Percentiles rank a stretch among this genome's conserved stretches.
phyloP scores from a whole-genome alignment of 2,329 filamentous ascomycete genomes.

The Emericellopsis cladophorae region DNA sequence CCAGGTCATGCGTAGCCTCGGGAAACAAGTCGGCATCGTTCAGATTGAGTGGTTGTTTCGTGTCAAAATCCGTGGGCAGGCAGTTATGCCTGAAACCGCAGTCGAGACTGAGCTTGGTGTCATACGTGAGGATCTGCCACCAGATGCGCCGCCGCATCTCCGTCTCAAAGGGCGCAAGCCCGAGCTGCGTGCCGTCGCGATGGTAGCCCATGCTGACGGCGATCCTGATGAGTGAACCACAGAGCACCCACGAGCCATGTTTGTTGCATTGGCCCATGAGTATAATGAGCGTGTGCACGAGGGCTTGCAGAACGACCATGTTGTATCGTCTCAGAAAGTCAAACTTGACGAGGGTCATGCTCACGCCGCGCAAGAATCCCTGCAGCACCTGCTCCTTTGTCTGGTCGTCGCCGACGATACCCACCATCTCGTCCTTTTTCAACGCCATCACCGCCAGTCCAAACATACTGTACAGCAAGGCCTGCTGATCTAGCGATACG shows the following conservation, averaged over 20 bases:
- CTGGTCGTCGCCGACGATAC: constrained; percentile 28
- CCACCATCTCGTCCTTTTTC: constrained; percentile 38
- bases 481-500: constrained; percentile 46
- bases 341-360: constrained; percentile 32
- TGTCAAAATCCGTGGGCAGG: constrained; percentile 39
- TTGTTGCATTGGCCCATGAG: constrained; percentile 43
- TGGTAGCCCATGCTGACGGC: constrained; percentile 57
- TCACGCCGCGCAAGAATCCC: constrained; percentile 37
- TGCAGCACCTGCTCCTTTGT: constrained; percentile 32
- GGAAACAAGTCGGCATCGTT: constrained; percentile 46
- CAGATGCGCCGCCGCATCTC: constrained; percentile 55
- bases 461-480: constrained; percentile 54
- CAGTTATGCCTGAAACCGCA: constrained; percentile 42
- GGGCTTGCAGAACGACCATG: constrained; percentile 43
- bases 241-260: constrained; percentile 47
- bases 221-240: constrained; percentile 47
- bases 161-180: constrained; percentile 47
- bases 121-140: constrained; percentile 50
- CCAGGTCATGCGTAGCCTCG: constrained; percentile 33
- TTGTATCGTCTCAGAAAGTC: constrained; percentile 47
- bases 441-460: constrained; percentile 45
- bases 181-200: constrained; percentile 42
- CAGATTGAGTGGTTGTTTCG: constrained; percentile 41
- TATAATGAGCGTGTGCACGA: constrained; percentile 43
- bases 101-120: constrained; percentile 41